Base-by-base conservation (phyloP, 257 asterid genomes). In the Striga asiatica region DNA sequence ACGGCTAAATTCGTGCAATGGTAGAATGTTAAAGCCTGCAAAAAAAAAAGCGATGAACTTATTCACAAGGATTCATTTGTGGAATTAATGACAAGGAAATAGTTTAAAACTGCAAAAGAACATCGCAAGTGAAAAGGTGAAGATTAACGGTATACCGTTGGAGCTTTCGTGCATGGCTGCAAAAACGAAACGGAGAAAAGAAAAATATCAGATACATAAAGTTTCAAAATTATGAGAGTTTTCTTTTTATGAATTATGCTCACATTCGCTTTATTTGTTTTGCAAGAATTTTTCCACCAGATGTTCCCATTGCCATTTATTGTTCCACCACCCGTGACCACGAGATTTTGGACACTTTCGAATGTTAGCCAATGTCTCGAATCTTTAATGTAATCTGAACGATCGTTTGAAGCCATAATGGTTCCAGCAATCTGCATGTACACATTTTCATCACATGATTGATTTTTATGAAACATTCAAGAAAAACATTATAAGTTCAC, bases 231-330 rank as follows among this genome's bases (percentile, higher is more conserved):
- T 29, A 29, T 5, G 8, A 5, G 35, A 29, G 35, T 34, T 34
- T 34, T 34, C 8, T 34, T 34, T 34, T 8, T 34, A 4, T 42
- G 9, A n/a, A n/a, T n/a, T n/a, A n/a, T n/a, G 20, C 19, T 20
- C 20, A 79, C 87, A 31, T 62, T 72, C n/a, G 62, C 5, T 61
- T 65, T 74, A 56, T 79, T 64, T 24, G 57, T 73, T 51, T 89
- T 89, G 81, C 97, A 89, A 54, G 95, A 85, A 71, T 81, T 80
- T 64, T 81, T 59, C 97, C 97, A 89, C 97, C 97, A 89, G 3
- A 76, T 66, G 20, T 82, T 65, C 2, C 97, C 97, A 62, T 77
- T 80, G 12, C 97, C 97, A 39, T 85, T 72, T 1, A 89, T 39
- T 35, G 54, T 62, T 35, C 95, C 97, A 22, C 85, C 93, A 19